phyloP scores from a whole-genome alignment of 805 yeast species.

The Brettanomyces bruxellensis region DNA sequence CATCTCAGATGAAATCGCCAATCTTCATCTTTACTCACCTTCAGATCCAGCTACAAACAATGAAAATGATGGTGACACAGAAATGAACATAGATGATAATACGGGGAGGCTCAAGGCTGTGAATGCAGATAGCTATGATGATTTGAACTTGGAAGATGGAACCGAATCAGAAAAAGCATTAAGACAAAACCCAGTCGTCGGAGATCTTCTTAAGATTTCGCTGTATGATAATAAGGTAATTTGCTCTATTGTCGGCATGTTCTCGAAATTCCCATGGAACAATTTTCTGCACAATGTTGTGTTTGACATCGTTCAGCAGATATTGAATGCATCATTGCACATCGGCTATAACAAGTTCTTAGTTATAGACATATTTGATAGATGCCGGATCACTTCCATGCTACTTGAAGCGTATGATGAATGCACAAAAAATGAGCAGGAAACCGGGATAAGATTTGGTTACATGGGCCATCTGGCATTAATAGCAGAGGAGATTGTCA shows the following conservation, averaged over 20 bases:
- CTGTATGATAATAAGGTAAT: slow-evolving; percentile 68
- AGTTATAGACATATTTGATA: slow-evolving; percentile 62
- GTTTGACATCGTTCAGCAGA: slow-evolving; percentile 92
- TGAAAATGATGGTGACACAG: background rate
- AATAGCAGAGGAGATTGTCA: slow-evolving; percentile 92
- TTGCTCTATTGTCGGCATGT: slow-evolving; percentile 58
- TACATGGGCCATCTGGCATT: slow-evolving; percentile 96
- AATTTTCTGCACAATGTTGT: slow-evolving; percentile 96
- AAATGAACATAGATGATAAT: slow-evolving; percentile 19
- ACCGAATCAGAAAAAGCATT: slow-evolving; percentile 23
- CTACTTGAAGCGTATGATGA: slow-evolving; percentile 54
- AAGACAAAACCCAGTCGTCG: slow-evolving; percentile 61
- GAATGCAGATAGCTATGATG: slow-evolving; percentile 9
- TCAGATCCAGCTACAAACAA: slow-evolving; percentile 3
- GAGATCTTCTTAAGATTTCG: slow-evolving; percentile 80
- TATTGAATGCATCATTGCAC: slow-evolving; percentile 68
- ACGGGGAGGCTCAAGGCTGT: background rate
- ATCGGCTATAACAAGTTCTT: slow-evolving; percentile 76
- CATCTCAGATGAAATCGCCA: slow-evolving; percentile 25
- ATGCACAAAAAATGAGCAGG: slow-evolving; percentile 52
- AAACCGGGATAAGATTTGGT: slow-evolving; percentile 64
- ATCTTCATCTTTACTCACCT: slow-evolving; percentile 15
- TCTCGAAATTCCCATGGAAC: slow-evolving; percentile 90
- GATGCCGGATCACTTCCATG: slow-evolving; percentile 47
- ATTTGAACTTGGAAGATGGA: slow-evolving; percentile 10